A percentile compares a stretch with the other conserved stretches of the same genome.
These are phyloP conservation scores for Solanum appendiculatum DNA, from an alignment of 257 asterid species.

Conservation along the genomic window DNA sequence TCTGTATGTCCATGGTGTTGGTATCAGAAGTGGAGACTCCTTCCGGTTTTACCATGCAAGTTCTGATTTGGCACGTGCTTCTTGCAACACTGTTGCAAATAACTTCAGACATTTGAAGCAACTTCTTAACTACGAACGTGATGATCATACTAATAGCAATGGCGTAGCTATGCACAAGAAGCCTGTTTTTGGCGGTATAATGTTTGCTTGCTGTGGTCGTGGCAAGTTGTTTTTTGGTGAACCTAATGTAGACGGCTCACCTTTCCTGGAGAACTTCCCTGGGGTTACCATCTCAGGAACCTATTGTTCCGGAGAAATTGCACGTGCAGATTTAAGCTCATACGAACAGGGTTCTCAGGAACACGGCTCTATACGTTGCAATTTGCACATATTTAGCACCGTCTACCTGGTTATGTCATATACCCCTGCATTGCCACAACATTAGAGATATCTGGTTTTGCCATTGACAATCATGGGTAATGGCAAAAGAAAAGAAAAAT, in stretches of 20 bases:
- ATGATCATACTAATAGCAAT: not conserved
- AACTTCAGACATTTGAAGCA: constrained; percentile 31
- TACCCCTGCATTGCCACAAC: constrained; percentile 12
- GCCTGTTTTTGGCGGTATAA: constrained; percentile 58
- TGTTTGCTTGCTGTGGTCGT: constrained; percentile 72
- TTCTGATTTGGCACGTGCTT: constrained; percentile 35
- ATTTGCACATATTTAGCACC: constrained; percentile 49
- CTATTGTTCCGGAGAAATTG: constrained; percentile 68
- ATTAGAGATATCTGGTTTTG: not conserved
- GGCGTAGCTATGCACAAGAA: constrained; percentile 6
- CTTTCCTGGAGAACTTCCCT: constrained; percentile 65
- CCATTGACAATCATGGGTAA: not conserved
- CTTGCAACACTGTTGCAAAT: constrained; percentile 33
- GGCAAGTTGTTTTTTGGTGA: constrained; percentile 51
- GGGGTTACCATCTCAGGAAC: constrained; percentile 60
- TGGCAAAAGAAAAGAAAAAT: not conserved
- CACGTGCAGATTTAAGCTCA: constrained; percentile 27
- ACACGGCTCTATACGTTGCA: constrained; percentile 21
- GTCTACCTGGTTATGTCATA: constrained; percentile 66
- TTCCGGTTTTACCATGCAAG: constrained; percentile 59
- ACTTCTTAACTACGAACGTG: constrained; percentile 1
- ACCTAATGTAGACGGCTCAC: constrained; percentile 34
- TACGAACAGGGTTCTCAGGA: constrained; percentile 32
- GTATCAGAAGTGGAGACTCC: constrained; percentile 69
- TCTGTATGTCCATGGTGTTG: constrained; percentile 45